Base-by-base conservation (phyloP, 768 basidiomycete genomes). In the Leccinellum luteum region DNA sequence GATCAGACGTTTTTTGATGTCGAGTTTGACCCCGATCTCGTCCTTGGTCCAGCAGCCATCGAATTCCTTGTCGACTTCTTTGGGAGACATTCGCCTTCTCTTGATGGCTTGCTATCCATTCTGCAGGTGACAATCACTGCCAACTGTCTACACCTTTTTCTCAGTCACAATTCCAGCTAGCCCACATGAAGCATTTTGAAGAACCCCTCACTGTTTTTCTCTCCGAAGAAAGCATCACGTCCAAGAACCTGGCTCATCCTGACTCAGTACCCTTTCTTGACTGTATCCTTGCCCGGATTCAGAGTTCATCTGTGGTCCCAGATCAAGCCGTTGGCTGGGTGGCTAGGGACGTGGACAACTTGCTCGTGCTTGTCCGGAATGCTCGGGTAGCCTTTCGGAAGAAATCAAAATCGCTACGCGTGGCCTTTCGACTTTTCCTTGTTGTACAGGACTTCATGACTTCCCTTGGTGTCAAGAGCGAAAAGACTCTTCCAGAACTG, bases 161-260 rank as follows among this genome's bases (percentile, higher is more conserved):
- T 60, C 31, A 52, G 17, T 9, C 45, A 14, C 50, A 44, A 14
- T 60, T 19, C 13, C 25, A 91, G 87, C 73, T 91, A 3, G 76
- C 77, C 0, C 76, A 90, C 65, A 69, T 91, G 68, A 87, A 87
- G 59, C 90, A 92, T 68, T 90, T 89, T 61, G 78, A 78, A 27
- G 82, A 89, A 25, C 84, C 85, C 0, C 69, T 89, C 14, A 76
- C 80, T 3, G 50, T 78, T 8, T 45, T 71, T 55, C 54, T 65
- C 34, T 4, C 62, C 51, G 65, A 61, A 10, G 56, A 54, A 43
- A 48, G 3, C 21, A 30, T 62, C 9, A 17, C 48, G 12, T 61
- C 54, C 50, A 25, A 27, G 19, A 27, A 55, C 17, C 57, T 75
- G 27, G 48, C 56, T 21, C 52, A 66, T 17, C 58, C 61, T 7